A percentile compares a stretch with the other conserved stretches of the same genome.
Conservation (phyloP, 1,284 basidiomycete species). For the Ustilago tritici region DNA sequence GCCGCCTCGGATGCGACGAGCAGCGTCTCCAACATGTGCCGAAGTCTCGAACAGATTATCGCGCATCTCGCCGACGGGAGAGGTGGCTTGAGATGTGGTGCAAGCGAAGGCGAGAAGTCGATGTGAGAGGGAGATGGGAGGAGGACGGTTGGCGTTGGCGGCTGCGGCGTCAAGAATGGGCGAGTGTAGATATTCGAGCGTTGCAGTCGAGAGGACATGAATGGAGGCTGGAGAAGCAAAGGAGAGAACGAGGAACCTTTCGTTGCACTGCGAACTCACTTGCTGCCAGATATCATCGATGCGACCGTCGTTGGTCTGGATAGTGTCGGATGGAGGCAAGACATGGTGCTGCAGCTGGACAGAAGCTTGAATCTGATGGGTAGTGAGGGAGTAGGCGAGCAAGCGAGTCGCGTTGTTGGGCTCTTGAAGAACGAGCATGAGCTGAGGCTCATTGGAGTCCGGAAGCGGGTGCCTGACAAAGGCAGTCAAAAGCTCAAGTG, state of each 20-base stretch:
- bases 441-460: conserved; percentile 12
- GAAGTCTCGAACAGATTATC: conserved; percentile 51
- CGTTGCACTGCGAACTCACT: conserved; percentile 33
- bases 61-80: conserved; percentile 43
- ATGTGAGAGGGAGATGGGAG: conserved; percentile 36
- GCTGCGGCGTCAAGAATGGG: conserved; percentile 25
- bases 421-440: conserved; percentile 28
- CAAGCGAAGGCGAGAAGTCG: conserved; percentile 41
- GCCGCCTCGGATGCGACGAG: conserved; percentile 46
- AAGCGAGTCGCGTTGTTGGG: conserved; percentile 9
- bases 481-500: conserved; percentile 19
- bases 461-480: conserved; percentile 28
- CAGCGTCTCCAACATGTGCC: conserved; percentile 43
- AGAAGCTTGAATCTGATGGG: conserved; percentile 32
- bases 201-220: conserved; percentile 36
- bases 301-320: neutral
- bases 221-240: conserved; percentile 36
- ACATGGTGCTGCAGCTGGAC: conserved; percentile 22
- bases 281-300: conserved; percentile 17
- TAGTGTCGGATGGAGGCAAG: neutral
- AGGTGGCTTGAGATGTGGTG: conserved; percentile 2
- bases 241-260: conserved; percentile 35
- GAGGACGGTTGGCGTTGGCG: conserved; percentile 8
- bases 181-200: conserved; percentile 23
- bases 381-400: conserved; percentile 36